Conservation (phyloP, 192 early-diverging fungal genomes). For the Piromyces finnis region DNA sequence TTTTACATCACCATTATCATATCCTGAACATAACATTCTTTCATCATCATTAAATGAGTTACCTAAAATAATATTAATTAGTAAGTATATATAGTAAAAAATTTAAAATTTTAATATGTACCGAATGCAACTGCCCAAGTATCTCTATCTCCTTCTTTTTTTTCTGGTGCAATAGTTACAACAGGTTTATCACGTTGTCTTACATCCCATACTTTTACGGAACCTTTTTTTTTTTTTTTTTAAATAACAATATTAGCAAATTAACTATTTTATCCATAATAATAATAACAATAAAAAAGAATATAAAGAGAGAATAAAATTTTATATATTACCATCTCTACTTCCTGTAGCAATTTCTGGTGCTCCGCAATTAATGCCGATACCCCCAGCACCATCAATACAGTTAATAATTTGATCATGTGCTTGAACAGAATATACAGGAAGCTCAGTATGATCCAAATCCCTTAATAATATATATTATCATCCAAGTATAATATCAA, state of each 20-base stretch:
- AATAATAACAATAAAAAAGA: no score
- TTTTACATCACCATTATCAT: slow-evolving; percentile 57
- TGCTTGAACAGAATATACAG: slow-evolving; percentile 29
- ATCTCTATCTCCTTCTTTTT: slow-evolving; percentile 22
- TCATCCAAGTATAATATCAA: no score
- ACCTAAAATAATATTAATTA: no score
- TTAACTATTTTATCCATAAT: no score
- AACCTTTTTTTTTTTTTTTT: no score
- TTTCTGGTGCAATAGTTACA: slow-evolving; percentile 28
- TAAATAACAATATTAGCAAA: no score
- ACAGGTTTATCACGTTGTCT: slow-evolving; percentile 42
- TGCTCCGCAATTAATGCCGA: slow-evolving; percentile 14
- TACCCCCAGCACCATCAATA: slow-evolving; percentile 41
- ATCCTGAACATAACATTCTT: slow-evolving; percentile 38
- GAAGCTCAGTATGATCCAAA: slow-evolving; percentile 29
- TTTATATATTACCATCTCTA: slow-evolving; percentile 45
- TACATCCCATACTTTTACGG: slow-evolving; percentile 56
- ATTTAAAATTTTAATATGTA: no score
- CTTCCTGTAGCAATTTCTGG: slow-evolving; percentile 51
- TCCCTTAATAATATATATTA: slow-evolving; percentile 36
- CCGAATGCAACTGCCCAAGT: slow-evolving; percentile 56
- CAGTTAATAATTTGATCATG: slow-evolving; percentile 50
- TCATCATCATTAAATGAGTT: slow-evolving; percentile 34
- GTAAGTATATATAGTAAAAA: no score
- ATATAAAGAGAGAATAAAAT: no score